Evolutionary conservation across 306 rosid species (phyloP), one percentile per base, ranked within the genome.

Genomic region (Dryas drummondii): DNA sequence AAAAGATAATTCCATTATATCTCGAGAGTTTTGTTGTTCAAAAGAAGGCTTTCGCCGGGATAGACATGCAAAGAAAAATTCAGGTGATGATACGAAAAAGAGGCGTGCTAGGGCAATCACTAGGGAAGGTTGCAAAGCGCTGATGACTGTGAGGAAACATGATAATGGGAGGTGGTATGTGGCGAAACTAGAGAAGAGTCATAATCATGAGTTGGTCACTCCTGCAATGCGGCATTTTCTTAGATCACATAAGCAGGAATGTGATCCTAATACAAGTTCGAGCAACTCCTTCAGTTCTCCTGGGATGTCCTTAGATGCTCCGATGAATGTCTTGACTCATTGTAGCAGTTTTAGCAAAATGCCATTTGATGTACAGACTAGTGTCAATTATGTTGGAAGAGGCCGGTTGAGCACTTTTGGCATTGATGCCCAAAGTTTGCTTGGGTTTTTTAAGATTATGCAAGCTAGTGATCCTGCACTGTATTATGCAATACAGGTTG

Each of bases 381-480:
- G 61, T 70, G 81, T 70, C 61, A 77, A 70, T 58, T 58, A 67
- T 27, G 12, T 57, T 8, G 75, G 74, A 53, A 68, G 49, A 40
- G 70, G 76, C 15, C 57, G 81, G 66, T 46, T 77, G 70, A 59
- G 80, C 80, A 58, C 53, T 58, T 77, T 76, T 69, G 80, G 80
- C 15, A 58, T 77, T n/a, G 70, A 77, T 77, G 80, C 75, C 16
- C 70, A 68, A 68, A 69, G 75, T 50, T 68, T 68, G 69, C 70
- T 77, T n/a, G 69, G 54, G 12, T 59, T 77, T 77, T 77, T 69
- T 77, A 77, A 69, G 52, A 37, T 49, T 59, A 77, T 50, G 80
- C 75, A 77, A 59, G 80, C 75, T 22, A 77, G 68, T 69, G 80
- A 77, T 69, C 69, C 70, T 17, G 75, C 54, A 19, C 68, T 77